A percentile compares a stretch with the other conserved stretches of the same genome.
Conservation (phyloP, 2,329 filamentous ascomycete species). For the Fragosphaeria purpurea region DNA sequence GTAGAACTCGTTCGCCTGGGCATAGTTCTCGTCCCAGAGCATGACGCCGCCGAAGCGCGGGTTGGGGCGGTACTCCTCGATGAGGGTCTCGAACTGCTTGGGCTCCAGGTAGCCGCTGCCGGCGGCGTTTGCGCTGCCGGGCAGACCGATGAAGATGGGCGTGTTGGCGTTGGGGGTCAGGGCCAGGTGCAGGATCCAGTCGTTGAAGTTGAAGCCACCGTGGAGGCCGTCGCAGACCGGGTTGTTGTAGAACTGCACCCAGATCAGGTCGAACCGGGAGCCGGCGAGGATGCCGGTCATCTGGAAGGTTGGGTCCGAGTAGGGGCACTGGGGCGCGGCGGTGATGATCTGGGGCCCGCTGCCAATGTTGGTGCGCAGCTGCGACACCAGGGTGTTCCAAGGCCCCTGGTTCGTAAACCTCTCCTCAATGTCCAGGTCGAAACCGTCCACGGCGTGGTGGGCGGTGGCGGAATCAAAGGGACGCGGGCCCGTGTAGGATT, state of each 20-base stretch:
- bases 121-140: slow-evolving; percentile 18
- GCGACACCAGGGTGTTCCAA: slow-evolving; percentile 9
- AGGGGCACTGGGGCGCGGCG: slow-evolving; percentile 35
- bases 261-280: slow-evolving; percentile 31
- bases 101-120: slow-evolving; percentile 19
- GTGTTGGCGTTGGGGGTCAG: slow-evolving; percentile 23
- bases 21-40: slow-evolving; percentile 23
- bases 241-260: slow-evolving; percentile 41
- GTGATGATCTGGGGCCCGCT: slow-evolving; percentile 31
- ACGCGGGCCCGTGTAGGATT: slow-evolving; percentile 21
- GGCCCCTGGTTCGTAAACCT: slow-evolving; percentile 14
- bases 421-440: slow-evolving; percentile 40
- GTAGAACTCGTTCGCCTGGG: slow-evolving; percentile 8
- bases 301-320: slow-evolving; percentile 26
- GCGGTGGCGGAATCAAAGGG: slow-evolving; percentile 30
- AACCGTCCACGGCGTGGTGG: slow-evolving; percentile 38
- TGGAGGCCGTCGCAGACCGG: slow-evolving; percentile 24
- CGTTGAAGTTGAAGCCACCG: slow-evolving; percentile 27
- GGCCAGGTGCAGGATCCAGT: slow-evolving; percentile 24
- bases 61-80: slow-evolving; percentile 17
- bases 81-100: slow-evolving; percentile 11
- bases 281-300: slow-evolving; percentile 32
- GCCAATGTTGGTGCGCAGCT: slow-evolving; percentile 12
- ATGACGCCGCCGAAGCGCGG: slow-evolving; percentile 23
- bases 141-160: slow-evolving; percentile 30